A percentile compares a stretch with the other conserved stretches of the same genome.
phyloP scores from a whole-genome alignment of 768 basidiomycete species.

The Pulveroboletus ravenelii region DNA sequence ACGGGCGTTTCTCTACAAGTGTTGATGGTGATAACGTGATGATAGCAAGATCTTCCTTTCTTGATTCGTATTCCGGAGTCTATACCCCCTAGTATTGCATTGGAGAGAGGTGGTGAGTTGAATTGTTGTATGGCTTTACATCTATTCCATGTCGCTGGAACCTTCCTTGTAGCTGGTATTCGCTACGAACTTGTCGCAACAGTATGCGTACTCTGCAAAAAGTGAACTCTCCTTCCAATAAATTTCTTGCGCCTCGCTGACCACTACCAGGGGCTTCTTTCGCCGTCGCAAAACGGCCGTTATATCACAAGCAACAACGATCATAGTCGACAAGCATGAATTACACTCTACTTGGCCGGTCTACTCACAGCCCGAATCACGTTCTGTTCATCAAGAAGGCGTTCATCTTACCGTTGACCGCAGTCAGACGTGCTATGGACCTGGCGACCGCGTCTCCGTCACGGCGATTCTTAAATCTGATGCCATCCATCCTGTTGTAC shows the following conservation, averaged over 20 bases:
- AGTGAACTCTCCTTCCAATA: slow-evolving; percentile 38
- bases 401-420: slow-evolving; percentile 75
- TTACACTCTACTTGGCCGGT: slow-evolving; percentile 92
- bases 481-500: slow-evolving; percentile 57
- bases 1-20: background rate
- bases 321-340: slow-evolving; percentile 91
- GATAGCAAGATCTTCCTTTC: slow-evolving; percentile 84
- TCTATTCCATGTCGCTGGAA: background rate
- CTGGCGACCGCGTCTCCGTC: slow-evolving; percentile 75
- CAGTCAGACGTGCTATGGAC: slow-evolving; percentile 75
- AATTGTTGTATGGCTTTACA: background rate
- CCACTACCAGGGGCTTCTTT: slow-evolving; percentile 54
- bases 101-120: slow-evolving; percentile 66
- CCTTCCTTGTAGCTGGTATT: slow-evolving; percentile 62
- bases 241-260: background rate
- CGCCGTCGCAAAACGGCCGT: slow-evolving; percentile 73
- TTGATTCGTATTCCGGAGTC: slow-evolving; percentile 89
- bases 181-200: slow-evolving; percentile 88
- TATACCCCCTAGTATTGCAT: slow-evolving; percentile 78
- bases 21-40: background rate
- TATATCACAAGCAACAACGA: slow-evolving; percentile 59
- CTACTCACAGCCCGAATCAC: slow-evolving; percentile 72
- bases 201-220: slow-evolving; percentile 82
- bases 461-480: slow-evolving; percentile 72
- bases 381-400: slow-evolving; percentile 61